These are phyloP conservation scores for Balamuthia mandrillaris DNA, from an alignment of 208 protist genomes.

Conservation along the genomic window DNA sequence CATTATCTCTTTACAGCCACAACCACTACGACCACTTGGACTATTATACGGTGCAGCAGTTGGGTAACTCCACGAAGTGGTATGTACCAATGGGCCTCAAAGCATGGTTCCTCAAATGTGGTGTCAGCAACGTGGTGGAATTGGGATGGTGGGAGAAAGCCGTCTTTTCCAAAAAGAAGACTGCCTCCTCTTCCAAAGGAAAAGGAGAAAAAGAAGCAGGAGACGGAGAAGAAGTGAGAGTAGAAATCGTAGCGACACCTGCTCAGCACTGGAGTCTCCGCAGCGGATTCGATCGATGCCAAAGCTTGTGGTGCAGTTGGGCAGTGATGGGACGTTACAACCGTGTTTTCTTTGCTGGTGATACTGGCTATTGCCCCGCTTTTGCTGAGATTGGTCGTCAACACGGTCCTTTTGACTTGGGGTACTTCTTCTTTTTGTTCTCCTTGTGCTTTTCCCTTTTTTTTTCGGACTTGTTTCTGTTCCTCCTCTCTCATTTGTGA, in stretches of 20 bases:
- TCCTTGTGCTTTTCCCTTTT: background rate
- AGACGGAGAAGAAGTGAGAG: background rate
- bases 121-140: background rate
- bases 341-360: conserved; percentile 27
- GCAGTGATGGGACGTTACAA: background rate
- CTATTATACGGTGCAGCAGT: background rate
- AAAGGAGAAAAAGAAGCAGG: background rate
- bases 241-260: background rate
- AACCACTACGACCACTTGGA: conserved; percentile 39
- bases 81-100: background rate
- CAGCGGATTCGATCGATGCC: background rate
- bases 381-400: conserved; percentile 34
- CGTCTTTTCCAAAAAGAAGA: background rate
- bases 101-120: conserved; percentile 1
- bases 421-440: background rate
- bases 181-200: background rate
- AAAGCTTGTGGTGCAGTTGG: conserved; percentile 29
- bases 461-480: background rate
- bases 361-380: conserved; percentile 34
- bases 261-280: conserved; percentile 1
- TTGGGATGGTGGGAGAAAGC: conserved; percentile 6
- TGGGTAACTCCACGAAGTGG: background rate
- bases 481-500: background rate
- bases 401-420: background rate
- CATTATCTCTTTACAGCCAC: background rate